Evolutionary conservation across 139 green algal genomes (phyloP).

Genomic region (Eudorina sp.): DNA sequence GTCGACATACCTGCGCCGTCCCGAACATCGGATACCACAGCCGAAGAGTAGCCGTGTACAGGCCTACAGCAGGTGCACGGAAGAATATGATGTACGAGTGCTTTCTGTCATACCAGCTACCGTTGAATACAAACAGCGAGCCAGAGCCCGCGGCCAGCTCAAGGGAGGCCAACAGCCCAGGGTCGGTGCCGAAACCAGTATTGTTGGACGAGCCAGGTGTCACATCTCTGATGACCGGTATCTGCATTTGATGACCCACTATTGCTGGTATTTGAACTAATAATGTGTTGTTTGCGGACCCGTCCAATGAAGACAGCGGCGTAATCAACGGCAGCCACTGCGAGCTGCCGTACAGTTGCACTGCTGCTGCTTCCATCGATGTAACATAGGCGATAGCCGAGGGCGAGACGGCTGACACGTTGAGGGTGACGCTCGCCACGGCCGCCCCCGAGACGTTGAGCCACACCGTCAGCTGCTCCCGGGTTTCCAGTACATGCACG

Average conservation of each 20-base stretch:
- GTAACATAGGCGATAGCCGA: background rate
- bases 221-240: no score
- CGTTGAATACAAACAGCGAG: background rate
- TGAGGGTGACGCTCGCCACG: background rate
- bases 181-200: constrained; percentile 4
- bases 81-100: constrained; percentile 29
- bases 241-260: background rate
- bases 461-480: constrained; percentile 6
- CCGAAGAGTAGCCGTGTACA: background rate
- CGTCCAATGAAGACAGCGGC: no score
- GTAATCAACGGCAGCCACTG: background rate
- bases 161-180: background rate
- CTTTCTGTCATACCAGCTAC: constrained; percentile 3
- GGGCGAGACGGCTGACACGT: background rate
- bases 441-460: background rate
- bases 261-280: background rate
- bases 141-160: background rate
- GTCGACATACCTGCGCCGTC: no score
- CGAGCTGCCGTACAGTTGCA: constrained; percentile 25
- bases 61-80: background rate
- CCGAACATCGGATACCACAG: background rate
- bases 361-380: background rate
- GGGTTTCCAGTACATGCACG: constrained; percentile 5
- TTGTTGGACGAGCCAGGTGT: no score
- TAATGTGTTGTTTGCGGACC: no score